Evolutionary conservation across 2,329 filamentous ascomycete genomes (phyloP).

Genomic region (Hymenoscyphus occultus): DNA sequence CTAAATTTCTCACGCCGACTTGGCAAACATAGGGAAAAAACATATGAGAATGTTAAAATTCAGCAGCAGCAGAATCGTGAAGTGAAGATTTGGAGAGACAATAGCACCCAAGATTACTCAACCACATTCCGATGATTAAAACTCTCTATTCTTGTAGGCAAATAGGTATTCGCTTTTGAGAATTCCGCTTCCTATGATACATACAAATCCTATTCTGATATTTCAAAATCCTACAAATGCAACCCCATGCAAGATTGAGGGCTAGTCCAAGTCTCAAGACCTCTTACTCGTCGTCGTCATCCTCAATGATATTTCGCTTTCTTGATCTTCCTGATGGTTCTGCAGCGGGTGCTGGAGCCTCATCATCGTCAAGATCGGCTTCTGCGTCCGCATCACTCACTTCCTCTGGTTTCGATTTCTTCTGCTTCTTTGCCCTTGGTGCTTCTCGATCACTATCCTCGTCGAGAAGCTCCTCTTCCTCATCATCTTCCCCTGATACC

Average conservation of each 20-base stretch:
- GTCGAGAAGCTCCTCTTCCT: constrained; percentile 43
- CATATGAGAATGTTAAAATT: too few relatives aligned
- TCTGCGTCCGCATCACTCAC: constrained; percentile 50
- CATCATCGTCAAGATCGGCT: constrained; percentile 52
- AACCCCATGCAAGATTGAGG: not conserved
- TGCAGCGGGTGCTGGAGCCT: constrained; percentile 38
- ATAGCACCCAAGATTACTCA: too few relatives aligned
- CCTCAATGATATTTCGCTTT: constrained; percentile 57
- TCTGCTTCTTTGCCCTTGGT: constrained; percentile 36
- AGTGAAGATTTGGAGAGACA: too few relatives aligned
- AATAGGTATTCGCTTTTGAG: not conserved
- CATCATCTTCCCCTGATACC: constrained; percentile 54
- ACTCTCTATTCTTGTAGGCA: not conserved
- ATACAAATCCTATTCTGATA: not conserved
- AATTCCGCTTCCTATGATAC: constrained; percentile 1
- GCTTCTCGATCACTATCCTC: constrained; percentile 42
- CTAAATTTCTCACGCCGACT: too few relatives aligned
- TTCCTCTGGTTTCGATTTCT: constrained; percentile 36
- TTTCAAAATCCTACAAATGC: not conserved
- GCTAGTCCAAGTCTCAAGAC: not conserved
- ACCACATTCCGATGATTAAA: not conserved
- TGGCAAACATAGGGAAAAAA: too few relatives aligned
- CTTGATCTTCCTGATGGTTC: constrained; percentile 41
- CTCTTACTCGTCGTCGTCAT: constrained; percentile 52
- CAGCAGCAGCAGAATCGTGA: too few relatives aligned